Percentiles rank a stretch among this genome's conserved stretches.
Conservation (phyloP, 148 eudicot genomes). For the Rhododendron simsii region DNA sequence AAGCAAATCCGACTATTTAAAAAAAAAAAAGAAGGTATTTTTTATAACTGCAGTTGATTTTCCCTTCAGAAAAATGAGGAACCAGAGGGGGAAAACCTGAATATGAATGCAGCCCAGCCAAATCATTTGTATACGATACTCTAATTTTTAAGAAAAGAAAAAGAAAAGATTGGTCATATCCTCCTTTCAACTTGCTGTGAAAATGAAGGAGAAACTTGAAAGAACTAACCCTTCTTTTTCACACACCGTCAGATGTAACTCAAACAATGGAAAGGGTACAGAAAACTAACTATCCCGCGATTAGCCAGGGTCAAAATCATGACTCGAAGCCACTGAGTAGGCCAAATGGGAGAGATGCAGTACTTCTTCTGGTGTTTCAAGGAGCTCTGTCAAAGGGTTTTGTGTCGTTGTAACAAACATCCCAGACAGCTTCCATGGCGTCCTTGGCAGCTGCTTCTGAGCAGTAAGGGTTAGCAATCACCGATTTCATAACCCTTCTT, state of each 20-base stretch:
- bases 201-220: neutral
- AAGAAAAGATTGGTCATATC: slow-evolving; percentile 1
- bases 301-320: neutral
- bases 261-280: neutral
- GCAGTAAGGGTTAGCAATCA: slow-evolving; percentile 62
- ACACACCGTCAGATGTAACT: neutral
- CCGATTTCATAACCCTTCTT: slow-evolving; percentile 86
- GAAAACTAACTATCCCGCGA: neutral
- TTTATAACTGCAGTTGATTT: neutral
- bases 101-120: neutral
- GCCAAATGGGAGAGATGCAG: neutral
- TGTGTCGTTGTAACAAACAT: slow-evolving; percentile 84
- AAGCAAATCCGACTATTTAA: too few relatives aligned
- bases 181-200: neutral
- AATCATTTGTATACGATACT: neutral
- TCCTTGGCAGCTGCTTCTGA: slow-evolving; percentile 78
- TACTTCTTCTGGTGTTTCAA: slow-evolving; percentile 32
- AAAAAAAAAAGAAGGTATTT: too few relatives aligned
- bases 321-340: neutral
- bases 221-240: neutral
- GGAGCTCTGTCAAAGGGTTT: slow-evolving; percentile 91
- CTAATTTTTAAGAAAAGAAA: neutral
- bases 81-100: neutral
- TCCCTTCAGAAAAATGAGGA: neutral
- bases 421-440: slow-evolving; percentile 97